These are phyloP conservation scores for Tranzscheliella williamsii DNA, from an alignment of 1,284 basidiomycete genomes.

Conservation along the genomic window DNA sequence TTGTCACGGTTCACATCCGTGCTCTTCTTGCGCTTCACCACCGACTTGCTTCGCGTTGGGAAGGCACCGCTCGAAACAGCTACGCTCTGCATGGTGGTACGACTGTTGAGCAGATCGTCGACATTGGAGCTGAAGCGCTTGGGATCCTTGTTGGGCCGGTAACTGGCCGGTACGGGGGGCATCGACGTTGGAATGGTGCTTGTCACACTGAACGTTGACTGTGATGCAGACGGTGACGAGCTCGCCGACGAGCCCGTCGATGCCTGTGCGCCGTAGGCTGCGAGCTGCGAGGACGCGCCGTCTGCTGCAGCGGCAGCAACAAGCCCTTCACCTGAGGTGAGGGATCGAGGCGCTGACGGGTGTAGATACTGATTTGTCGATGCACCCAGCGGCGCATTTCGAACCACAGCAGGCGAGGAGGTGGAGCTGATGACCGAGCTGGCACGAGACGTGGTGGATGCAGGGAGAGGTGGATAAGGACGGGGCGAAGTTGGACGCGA, in stretches of 20 bases:
- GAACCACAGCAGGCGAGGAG: conserved; percentile 42
- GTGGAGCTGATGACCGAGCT: conserved; percentile 41
- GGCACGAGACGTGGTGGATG: conserved; percentile 33
- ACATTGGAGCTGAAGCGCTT: conserved; percentile 34
- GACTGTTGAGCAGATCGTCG: conserved; percentile 49
- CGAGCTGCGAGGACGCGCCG: conserved; percentile 1
- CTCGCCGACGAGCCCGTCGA: conserved; percentile 16
- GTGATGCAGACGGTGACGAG: conserved; percentile 37
- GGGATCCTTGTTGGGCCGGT: conserved; percentile 47
- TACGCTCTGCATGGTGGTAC: conserved; percentile 57
- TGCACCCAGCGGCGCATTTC: conserved; percentile 51
- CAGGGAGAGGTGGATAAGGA: conserved; percentile 35
- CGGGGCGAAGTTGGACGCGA: conserved; percentile 23
- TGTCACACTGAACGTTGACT: conserved; percentile 30
- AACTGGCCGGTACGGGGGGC: conserved; percentile 41
- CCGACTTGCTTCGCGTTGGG: conserved; percentile 13
- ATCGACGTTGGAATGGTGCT: conserved; percentile 35
- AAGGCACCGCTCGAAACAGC: conserved; percentile 49
- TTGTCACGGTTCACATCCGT: conserved; percentile 15
- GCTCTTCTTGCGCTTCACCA: conserved; percentile 27
- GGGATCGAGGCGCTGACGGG: conserved; percentile 34
- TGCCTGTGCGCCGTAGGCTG: conserved; percentile 4
- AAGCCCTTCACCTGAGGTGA: conserved; percentile 16
- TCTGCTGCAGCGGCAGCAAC: not conserved
- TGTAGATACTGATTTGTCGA: conserved; percentile 51